These are phyloP conservation scores for Fusarium pseudonygamai DNA, from an alignment of 2,329 filamentous ascomycete species.

Conservation along the genomic window DNA sequence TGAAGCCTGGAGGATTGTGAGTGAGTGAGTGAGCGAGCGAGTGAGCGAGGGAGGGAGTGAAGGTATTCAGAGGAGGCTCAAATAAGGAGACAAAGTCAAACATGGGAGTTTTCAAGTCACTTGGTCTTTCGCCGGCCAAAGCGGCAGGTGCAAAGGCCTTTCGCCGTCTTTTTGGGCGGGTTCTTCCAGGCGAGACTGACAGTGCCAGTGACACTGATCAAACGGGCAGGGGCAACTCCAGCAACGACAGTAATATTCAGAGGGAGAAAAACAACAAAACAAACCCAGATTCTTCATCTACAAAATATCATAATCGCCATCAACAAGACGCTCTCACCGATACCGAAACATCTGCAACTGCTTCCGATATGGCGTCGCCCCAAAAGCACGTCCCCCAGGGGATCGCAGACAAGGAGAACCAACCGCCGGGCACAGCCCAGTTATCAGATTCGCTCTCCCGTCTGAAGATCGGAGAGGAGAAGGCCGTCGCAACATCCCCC, in stretches of 20 bases:
- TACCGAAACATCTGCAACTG: not conserved
- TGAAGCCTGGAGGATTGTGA: not conserved
- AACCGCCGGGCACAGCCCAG: conserved; percentile 19
- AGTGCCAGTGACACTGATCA: conserved; percentile 28
- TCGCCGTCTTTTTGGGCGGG: conserved; percentile 46
- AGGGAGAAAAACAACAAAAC: conserved; percentile 4
- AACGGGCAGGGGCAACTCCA: conserved; percentile 19
- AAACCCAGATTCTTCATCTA: not conserved
- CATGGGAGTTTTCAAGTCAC: conserved; percentile 44
- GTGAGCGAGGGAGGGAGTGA: not conserved
- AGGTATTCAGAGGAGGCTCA: not conserved
- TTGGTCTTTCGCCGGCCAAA: conserved; percentile 46
- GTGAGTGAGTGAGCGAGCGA: not conserved
- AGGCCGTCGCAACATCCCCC: not conserved
- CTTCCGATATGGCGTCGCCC: conserved; percentile 35
- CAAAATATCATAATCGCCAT: not conserved
- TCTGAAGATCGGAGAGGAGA: conserved; percentile 28
- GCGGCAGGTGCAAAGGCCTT: conserved; percentile 44
- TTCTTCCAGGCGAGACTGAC: conserved; percentile 37
- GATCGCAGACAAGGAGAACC: conserved; percentile 46
- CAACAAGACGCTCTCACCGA: not conserved
- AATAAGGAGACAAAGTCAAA: not conserved
- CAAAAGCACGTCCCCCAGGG: not conserved
- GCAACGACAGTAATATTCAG: conserved; percentile 11
- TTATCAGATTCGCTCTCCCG: conserved; percentile 29